Evolutionary conservation across 805 yeast species (phyloP).

Genomic region (Yarrowia sp.): DNA sequence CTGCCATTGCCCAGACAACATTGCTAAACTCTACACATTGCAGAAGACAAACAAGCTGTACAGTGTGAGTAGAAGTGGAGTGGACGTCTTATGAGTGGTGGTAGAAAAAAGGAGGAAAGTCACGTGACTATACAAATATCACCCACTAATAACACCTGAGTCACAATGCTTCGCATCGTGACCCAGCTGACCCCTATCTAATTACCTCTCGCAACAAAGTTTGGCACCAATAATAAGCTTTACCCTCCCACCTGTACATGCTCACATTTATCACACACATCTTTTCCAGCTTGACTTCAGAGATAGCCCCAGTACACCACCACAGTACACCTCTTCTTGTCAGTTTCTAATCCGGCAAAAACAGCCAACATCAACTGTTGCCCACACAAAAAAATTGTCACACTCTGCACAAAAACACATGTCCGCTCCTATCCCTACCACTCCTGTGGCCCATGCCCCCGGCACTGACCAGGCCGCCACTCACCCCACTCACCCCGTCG

Average conservation of each 20-base stretch:
- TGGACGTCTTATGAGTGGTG: too few relatives aligned
- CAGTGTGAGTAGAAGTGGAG: neutral
- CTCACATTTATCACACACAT: neutral
- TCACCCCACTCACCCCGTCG: slow-evolving; percentile 2
- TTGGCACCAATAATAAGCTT: neutral
- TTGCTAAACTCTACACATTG: slow-evolving; percentile 19
- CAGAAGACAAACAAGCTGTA: slow-evolving; percentile 1
- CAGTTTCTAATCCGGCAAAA: neutral
- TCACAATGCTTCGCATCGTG: neutral
- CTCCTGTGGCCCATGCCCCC: slow-evolving; percentile 21
- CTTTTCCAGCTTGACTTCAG: slow-evolving; percentile 9
- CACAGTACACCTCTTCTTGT: neutral
- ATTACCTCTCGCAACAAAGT: neutral
- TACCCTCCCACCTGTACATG: neutral
- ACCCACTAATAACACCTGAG: neutral
- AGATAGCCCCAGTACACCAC: neutral
- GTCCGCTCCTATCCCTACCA: neutral
- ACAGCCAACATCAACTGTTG: slow-evolving; percentile 22
- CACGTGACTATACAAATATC: too few relatives aligned
- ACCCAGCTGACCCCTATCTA: neutral
- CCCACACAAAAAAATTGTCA: neutral
- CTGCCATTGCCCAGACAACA: neutral
- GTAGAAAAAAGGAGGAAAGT: too few relatives aligned
- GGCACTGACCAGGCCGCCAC: slow-evolving; percentile 8
- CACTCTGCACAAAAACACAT: neutral